Percentiles rank a stretch among this genome's conserved stretches.
Evolutionary conservation across 176 grass and related monocot species (phyloP).

Genomic region (Chloris gayana): DNA sequence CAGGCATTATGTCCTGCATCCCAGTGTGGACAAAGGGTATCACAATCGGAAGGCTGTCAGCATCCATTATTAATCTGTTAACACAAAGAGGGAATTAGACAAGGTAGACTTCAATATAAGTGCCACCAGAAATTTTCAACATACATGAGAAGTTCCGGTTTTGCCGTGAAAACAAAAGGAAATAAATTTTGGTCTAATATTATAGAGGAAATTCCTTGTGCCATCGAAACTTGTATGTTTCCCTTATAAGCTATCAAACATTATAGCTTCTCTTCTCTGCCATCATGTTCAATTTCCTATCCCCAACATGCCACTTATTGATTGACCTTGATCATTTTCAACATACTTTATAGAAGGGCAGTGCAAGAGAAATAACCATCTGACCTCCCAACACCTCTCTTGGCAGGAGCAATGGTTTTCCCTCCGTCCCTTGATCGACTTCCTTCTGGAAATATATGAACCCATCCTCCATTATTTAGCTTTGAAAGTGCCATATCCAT

Average conservation of each 20-base stretch:
- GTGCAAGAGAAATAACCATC: too few species aligned
- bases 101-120: not conserved
- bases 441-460: slow-evolving; percentile 99
- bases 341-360: too few species aligned
- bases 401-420: slow-evolving; percentile 79
- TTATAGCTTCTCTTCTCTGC: too few species aligned
- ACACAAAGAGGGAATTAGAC: slow-evolving; percentile 24
- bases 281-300: too few species aligned
- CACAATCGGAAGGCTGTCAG: slow-evolving; percentile 72
- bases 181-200: not conserved
- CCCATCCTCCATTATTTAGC: slow-evolving; percentile 93
- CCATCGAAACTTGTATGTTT: too few species aligned
- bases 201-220: too few species aligned
- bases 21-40: slow-evolving; percentile 92
- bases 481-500: slow-evolving; percentile 96
- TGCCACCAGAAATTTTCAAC: not conserved
- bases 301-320: too few species aligned
- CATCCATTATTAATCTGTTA: slow-evolving; percentile 90
- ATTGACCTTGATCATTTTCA: too few species aligned
- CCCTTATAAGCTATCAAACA: too few species aligned
- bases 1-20: slow-evolving; percentile 96
- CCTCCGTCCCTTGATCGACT: slow-evolving; percentile 90
- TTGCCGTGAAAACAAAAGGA: not conserved
- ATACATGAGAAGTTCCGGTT: not conserved
- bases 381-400: slow-evolving; percentile 96